These are phyloP conservation scores for Pyrenula massariospora DNA, from an alignment of 495 filamentous ascomycete genomes.

Conservation along the genomic window DNA sequence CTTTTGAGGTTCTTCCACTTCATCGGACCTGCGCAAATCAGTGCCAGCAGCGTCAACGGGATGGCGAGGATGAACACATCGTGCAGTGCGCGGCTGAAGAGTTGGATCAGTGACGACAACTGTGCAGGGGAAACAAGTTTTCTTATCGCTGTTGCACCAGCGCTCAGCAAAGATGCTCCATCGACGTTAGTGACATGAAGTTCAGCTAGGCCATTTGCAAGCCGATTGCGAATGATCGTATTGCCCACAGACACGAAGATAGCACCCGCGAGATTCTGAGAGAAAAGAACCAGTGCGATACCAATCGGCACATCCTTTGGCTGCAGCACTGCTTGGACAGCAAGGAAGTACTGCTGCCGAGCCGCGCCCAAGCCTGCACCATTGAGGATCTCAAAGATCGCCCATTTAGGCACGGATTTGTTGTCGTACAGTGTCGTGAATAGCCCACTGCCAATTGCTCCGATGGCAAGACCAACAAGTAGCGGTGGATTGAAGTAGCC, in stretches of 20 bases:
- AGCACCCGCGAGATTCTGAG: slow-evolving; percentile 54
- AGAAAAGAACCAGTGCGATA: slow-evolving; percentile 52
- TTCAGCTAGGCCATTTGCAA: slow-evolving; percentile 28
- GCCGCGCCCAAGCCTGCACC: slow-evolving; percentile 8
- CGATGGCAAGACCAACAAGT: slow-evolving; percentile 3
- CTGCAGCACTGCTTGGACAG: background rate
- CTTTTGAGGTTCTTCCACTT: slow-evolving; percentile 54
- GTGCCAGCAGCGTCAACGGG: slow-evolving; percentile 34
- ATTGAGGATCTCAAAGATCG: slow-evolving; percentile 43
- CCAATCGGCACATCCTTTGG: slow-evolving; percentile 29
- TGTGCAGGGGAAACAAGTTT: slow-evolving; percentile 29
- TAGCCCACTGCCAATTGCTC: slow-evolving; percentile 26
- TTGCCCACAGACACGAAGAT: slow-evolving; percentile 52
- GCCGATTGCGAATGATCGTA: slow-evolving; percentile 42
- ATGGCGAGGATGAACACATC: slow-evolving; percentile 41
- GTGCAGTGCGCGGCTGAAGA: slow-evolving; percentile 47
- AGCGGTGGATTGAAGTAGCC: slow-evolving; percentile 7
- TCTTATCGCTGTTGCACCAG: slow-evolving; percentile 39
- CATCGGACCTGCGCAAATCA: slow-evolving; percentile 41
- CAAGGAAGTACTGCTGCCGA: slow-evolving; percentile 1
- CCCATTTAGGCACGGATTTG: slow-evolving; percentile 36
- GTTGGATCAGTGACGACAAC: slow-evolving; percentile 24
- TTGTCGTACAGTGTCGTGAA: slow-evolving; percentile 36
- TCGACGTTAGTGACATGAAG: slow-evolving; percentile 30
- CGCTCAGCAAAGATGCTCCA: no score